Evolutionary conservation across 2,329 filamentous ascomycete genomes (phyloP).

Genomic region (Scedosporium dehoogii): DNA sequence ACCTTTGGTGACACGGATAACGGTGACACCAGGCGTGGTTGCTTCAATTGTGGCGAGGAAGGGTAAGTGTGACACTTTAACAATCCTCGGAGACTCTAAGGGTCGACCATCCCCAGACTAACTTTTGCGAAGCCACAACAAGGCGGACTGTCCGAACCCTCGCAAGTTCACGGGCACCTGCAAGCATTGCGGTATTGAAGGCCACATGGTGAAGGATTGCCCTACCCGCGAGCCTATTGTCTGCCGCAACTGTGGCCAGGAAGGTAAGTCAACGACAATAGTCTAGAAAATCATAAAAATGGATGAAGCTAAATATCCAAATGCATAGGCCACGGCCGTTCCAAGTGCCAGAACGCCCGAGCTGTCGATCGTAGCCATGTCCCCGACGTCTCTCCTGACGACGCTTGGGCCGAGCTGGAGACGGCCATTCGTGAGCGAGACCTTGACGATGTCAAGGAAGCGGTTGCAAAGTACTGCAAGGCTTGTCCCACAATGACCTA

Average conservation of each 20-base stretch:
- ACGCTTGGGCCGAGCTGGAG: slow-evolving; percentile 48
- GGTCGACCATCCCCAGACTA: background rate
- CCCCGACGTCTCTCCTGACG: slow-evolving; percentile 38
- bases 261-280: slow-evolving; percentile 31
- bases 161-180: slow-evolving; percentile 19
- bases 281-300: background rate
- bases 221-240: slow-evolving; percentile 44
- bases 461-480: slow-evolving; percentile 52
- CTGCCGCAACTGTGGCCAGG: slow-evolving; percentile 53
- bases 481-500: slow-evolving; percentile 48
- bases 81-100: background rate
- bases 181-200: slow-evolving; percentile 37
- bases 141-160: slow-evolving; percentile 25
- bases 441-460: slow-evolving; percentile 49
- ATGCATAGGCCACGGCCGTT: slow-evolving; percentile 40
- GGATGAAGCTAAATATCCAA: too few relatives aligned
- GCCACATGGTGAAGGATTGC: slow-evolving; percentile 51
- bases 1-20: background rate
- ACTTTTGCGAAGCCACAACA: slow-evolving; percentile 12
- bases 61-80: background rate
- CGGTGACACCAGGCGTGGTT: background rate
- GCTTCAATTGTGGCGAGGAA: slow-evolving; percentile 7
- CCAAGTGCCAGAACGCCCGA: slow-evolving; percentile 49
- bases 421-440: slow-evolving; percentile 44
- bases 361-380: slow-evolving; percentile 44